Base-by-base conservation (phyloP, 805 yeast genomes). In the Blastobotrys americana region DNA sequence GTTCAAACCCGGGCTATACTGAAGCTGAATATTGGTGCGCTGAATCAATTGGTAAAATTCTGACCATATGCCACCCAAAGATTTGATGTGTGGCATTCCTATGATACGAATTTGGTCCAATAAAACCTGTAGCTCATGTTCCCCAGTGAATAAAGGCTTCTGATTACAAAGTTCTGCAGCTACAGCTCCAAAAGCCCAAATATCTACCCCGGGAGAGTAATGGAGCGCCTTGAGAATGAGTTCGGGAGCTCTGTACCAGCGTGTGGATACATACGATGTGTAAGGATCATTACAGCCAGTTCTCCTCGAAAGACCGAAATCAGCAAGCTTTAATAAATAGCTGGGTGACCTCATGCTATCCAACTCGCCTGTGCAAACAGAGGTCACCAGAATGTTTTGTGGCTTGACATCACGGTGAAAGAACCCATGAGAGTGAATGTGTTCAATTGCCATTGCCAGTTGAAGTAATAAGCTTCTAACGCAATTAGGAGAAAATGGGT, bases 161-260 rank as follows among this genome's bases (percentile, higher is more conserved):
- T 84, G 78, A 37, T 78, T 78, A 18, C 85, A 83, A 16, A 90
- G 60, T 58, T 90, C 98, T 0, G 95, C 90, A 62, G 89, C 85
- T 9, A 89, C 82, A 21, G 88, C 77, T 1, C 96, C 97, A 4
- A 86, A 81, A 0, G 97, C 90, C 97, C 97, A 90, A 9, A 86
- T 69, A 64, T 90, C 97, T 5, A 90, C 77, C 0, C 88, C 86
- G 2, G 78, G 79, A 0, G 93, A 78, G 58, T 90, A 90, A 58
- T 78, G 82, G 39, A 76, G 73, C 0, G 89, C 78, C 0, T 89
- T 89, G 49, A 85, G 75, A 15, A 90, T 66, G 43, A 90, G 68
- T 59, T 90, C 98, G 0, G 98, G 98, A 0, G 97, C 89, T 44
- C 97, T 70, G 63, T 90, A 90, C 98, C 98, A 90, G 50, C 97